These are phyloP conservation scores for Elasticomyces elasticus DNA, from an alignment of 495 filamentous ascomycete species.

Conservation along the genomic window DNA sequence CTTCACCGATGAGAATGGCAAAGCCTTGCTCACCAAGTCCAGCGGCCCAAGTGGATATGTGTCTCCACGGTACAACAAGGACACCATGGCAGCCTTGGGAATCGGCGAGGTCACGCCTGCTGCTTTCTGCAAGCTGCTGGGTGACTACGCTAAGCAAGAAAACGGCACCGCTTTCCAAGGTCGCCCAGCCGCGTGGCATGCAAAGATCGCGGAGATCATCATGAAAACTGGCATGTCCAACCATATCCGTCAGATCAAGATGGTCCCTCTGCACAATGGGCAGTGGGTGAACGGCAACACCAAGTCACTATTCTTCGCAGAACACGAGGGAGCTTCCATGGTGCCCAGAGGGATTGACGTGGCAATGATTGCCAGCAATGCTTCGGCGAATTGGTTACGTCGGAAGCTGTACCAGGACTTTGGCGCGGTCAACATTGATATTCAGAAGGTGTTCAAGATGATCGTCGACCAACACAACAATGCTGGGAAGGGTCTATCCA, in stretches of 20 bases:
- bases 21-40: neutral
- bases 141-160: neutral
- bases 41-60: neutral
- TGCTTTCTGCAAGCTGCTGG: neutral
- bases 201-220: neutral
- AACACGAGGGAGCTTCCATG: neutral
- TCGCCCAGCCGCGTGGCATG: neutral
- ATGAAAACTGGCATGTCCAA: neutral
- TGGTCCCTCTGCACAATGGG: conserved; percentile 1
- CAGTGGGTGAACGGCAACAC: neutral
- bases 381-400: neutral
- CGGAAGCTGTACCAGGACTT: neutral
- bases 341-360: conserved; percentile 4
- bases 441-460: neutral
- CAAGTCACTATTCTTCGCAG: neutral
- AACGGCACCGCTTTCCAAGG: neutral
- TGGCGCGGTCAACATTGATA: neutral
- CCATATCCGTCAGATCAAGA: neutral
- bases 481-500: neutral
- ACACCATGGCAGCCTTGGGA: neutral
- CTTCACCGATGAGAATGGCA: conserved; percentile 2
- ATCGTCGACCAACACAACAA: neutral
- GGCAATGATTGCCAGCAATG: neutral
- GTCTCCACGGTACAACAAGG: neutral
- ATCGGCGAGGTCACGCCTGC: neutral